Percentiles rank a stretch among this genome's conserved stretches.
These are phyloP conservation scores for Pyrus pyrifolia DNA, from an alignment of 306 rosid genomes.

Conservation along the genomic window DNA sequence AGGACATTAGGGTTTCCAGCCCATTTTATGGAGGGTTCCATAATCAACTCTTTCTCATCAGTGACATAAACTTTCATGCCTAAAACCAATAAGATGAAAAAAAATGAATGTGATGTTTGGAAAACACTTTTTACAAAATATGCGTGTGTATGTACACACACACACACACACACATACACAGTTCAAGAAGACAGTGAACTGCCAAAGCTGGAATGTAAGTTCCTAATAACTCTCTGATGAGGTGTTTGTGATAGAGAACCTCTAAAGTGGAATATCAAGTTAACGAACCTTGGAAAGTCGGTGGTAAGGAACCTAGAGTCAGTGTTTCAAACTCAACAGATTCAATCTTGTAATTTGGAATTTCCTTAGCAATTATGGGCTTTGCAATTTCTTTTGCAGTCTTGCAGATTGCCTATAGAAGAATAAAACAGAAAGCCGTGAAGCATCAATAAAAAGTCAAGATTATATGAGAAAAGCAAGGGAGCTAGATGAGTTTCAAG, in stretches of 20 bases:
- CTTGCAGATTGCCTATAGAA: conserved; percentile 69
- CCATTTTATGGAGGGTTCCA: conserved; percentile 90
- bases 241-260: neutral
- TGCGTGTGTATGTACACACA: neutral
- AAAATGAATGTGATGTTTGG: neutral
- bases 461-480: neutral
- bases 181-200: neutral
- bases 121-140: neutral
- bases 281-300: conserved; percentile 77
- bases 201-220: neutral
- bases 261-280: conserved; percentile 6
- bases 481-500: neutral
- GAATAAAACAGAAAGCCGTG: neutral
- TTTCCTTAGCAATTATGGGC: conserved; percentile 85
- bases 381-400: conserved; percentile 56
- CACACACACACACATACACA: no score
- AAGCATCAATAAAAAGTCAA: neutral
- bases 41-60: conserved; percentile 90
- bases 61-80: conserved; percentile 88
- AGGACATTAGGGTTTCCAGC: conserved; percentile 85
- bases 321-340: conserved; percentile 67
- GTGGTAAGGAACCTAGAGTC: conserved; percentile 76
- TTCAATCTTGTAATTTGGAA: conserved; percentile 72
- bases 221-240: neutral
- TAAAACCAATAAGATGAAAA: conserved; percentile 18